Conservation (phyloP, 768 basidiomycete genomes). For the Psilocybe cyanescens region DNA sequence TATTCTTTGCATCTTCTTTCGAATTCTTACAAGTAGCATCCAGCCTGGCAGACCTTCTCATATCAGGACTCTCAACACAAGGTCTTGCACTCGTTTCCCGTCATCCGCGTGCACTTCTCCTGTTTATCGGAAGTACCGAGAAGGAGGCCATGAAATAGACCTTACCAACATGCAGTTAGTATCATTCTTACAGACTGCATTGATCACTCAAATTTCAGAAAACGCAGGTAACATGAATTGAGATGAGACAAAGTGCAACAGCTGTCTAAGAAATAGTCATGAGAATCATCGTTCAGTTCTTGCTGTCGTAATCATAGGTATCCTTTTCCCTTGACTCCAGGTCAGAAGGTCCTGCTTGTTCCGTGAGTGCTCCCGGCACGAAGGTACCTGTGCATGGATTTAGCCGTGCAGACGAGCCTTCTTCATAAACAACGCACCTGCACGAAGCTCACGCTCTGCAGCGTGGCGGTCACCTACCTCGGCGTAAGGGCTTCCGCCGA, state of each 20-base stretch:
- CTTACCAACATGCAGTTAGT: conserved; percentile 46
- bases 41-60: conserved; percentile 3
- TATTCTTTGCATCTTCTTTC: conserved; percentile 31
- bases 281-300: neutral
- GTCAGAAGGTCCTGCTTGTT: neutral
- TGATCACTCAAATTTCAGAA: conserved; percentile 9
- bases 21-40: conserved; percentile 18
- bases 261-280: neutral
- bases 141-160: conserved; percentile 35
- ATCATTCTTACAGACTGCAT: conserved; percentile 47
- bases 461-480: conserved; percentile 37
- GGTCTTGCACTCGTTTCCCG: conserved; percentile 18
- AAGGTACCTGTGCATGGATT: conserved; percentile 20
- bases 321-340: conserved; percentile 3
- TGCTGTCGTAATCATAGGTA: conserved; percentile 2
- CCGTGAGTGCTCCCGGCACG: conserved; percentile 25
- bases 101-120: conserved; percentile 8
- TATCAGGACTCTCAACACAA: neutral
- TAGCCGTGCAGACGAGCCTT: neutral
- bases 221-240: too few relatives aligned
- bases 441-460: conserved; percentile 41
- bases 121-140: conserved; percentile 29
- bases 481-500: conserved; percentile 38
- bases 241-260: neutral
- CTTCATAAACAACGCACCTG: conserved; percentile 28